Percentiles rank a stretch among this genome's conserved stretches.
These are phyloP conservation scores for Mycena metata DNA, from an alignment of 768 basidiomycete species.

Conservation along the genomic window DNA sequence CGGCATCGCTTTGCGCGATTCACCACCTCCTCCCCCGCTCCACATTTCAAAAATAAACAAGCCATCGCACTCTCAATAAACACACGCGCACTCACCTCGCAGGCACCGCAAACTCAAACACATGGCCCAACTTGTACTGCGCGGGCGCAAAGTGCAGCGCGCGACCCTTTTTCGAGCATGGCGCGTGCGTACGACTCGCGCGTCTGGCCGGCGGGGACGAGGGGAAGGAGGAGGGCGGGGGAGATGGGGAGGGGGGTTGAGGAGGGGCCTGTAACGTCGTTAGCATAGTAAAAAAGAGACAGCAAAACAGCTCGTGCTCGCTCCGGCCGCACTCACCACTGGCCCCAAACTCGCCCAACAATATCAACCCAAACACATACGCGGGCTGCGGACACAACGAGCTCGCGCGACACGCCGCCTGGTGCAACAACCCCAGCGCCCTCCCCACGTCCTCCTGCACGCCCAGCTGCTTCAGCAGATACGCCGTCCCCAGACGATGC, in stretches of 20 bases:
- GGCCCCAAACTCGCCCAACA: constrained; percentile 84
- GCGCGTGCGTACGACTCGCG: constrained; percentile 71
- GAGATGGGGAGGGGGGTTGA: not conserved
- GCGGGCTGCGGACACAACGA: constrained; percentile 87
- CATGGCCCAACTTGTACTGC: constrained; percentile 93
- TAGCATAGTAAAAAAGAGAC: too few species aligned
- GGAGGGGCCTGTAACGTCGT: too few species aligned
- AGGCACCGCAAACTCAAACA: constrained; percentile 91
- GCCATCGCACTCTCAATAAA: too few species aligned
- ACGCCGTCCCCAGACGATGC: constrained; percentile 89
- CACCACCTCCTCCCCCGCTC: too few species aligned
- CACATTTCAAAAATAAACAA: too few species aligned
- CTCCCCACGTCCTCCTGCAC: constrained; percentile 62
- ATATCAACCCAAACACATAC: constrained; percentile 89
- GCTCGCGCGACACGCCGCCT: constrained; percentile 81
- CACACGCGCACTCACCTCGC: constrained; percentile 48
- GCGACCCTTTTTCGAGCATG: constrained; percentile 89
- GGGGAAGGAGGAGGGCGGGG: constrained; percentile 55
- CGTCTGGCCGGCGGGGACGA: constrained; percentile 65
- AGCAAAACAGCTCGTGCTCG: too few species aligned
- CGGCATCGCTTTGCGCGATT: too few species aligned
- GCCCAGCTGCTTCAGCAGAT: constrained; percentile 89
- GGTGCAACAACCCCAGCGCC: constrained; percentile 68
- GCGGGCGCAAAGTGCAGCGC: constrained; percentile 84
- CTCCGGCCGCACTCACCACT: too few species aligned